Evolutionary conservation across 108 stramenopile species (phyloP), one percentile per base, ranked within the genome.

Genomic region (Pseudonitzschia delicatissima): DNA sequence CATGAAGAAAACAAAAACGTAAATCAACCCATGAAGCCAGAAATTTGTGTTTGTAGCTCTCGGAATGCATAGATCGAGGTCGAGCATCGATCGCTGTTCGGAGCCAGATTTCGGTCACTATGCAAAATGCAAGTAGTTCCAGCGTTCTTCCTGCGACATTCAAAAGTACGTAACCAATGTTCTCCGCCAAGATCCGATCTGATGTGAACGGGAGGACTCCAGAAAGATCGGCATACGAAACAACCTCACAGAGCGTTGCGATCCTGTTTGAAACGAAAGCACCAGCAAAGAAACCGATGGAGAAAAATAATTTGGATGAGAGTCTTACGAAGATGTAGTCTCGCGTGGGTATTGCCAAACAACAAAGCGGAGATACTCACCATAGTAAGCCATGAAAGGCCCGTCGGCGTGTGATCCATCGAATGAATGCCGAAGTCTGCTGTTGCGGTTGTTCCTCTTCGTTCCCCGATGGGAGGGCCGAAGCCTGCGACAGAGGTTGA

Each of bases 91-190:
- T 57, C 15, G 74, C 53, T 3, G 74, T 69, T 59, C 59, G 57
- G 33, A 76, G 57, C 74, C 74, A 76, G 34, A 70, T 39, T 13
- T 45, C 74, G 4, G 74, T 76, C 8, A 69, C 60, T 15, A 44
- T 48, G 12, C 58, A 64, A 49, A 69, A 76, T 0, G 74, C 68
- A 31, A 71, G 57, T 2, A 59, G 33, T 33, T 76, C 68, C 21
- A 76, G 33, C 15, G 68, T 53, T 17, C 74, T 0, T 6, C 68
- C 74, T 27, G 45, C 50, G 7, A 76, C 47, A 37, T 70, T 57
- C 55, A 76, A 26, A 11, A 76, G 26, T 2, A 71, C 36, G 42
- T 69, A 76, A 26, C 68, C 74, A 13, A 76, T 33, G 21, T 71
- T 65, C 3, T 76, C 74, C 13, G 64, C 63, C 44, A 76, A 64